Evolutionary conservation across 2,329 filamentous ascomycete genomes (phyloP).

Genomic region (Alternaria ventricosa): DNA sequence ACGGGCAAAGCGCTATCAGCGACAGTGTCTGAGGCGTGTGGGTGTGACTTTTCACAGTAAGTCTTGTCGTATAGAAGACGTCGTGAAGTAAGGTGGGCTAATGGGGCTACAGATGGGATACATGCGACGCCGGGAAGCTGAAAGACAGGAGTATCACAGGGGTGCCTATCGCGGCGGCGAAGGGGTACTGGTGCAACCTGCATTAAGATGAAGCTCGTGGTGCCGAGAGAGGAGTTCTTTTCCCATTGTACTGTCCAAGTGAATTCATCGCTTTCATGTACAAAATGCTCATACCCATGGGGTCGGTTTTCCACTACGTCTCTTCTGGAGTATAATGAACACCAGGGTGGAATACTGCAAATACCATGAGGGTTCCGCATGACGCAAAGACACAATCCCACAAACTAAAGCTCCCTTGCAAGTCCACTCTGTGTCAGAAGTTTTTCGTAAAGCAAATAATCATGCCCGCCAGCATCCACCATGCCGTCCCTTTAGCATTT

Average conservation of each 20-base stretch:
- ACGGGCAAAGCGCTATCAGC: not conserved
- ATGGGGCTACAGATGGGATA: not conserved
- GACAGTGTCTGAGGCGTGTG: not conserved
- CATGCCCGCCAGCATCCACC: fast-evolving
- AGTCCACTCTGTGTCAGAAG: no score
- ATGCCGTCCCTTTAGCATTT: not conserved
- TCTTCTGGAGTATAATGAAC: not conserved
- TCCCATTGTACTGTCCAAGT: not conserved
- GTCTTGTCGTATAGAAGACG: not conserved
- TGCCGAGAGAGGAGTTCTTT: no score
- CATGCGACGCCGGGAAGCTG: not conserved
- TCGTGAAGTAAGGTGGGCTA: not conserved
- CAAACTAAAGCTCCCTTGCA: no score
- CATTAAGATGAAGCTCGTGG: not conserved
- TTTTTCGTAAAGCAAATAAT: fast-evolving
- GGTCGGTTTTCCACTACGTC: fast-evolving
- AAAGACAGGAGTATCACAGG: not conserved
- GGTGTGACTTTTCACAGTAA: not conserved
- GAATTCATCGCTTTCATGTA: not conserved
- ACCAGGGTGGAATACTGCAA: no score
- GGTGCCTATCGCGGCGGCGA: not conserved
- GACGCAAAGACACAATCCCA: no score
- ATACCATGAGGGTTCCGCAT: no score
- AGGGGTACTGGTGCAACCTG: not conserved
- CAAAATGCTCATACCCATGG: not conserved